Evolutionary conservation across 768 basidiomycete species (phyloP).

Genomic region (Phanerodontia chrysosporium): DNA sequence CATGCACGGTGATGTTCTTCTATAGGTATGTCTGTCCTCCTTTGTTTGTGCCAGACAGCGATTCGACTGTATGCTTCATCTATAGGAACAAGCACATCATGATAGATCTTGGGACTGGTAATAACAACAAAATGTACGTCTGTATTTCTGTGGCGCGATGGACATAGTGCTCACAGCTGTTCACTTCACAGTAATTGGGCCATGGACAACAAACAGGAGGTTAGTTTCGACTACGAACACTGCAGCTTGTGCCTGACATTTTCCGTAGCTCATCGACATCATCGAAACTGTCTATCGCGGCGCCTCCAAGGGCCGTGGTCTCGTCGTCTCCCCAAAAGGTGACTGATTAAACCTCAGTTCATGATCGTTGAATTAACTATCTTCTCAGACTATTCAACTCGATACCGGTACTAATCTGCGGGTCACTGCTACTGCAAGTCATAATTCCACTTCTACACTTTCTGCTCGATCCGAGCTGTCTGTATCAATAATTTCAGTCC

Average conservation of each 20-base stretch:
- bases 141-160: not conserved
- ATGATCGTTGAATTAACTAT: not conserved
- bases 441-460: no score
- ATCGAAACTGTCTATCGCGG: slow-evolving; percentile 98
- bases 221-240: slow-evolving; percentile 32
- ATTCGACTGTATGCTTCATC: not conserved
- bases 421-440: no score
- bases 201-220: slow-evolving; percentile 98
- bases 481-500: no score
- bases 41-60: not conserved
- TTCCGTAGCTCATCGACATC: slow-evolving; percentile 84
- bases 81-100: slow-evolving; percentile 96
- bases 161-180: not conserved
- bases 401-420: slow-evolving; percentile 60
- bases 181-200: slow-evolving; percentile 83
- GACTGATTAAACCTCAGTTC: slow-evolving; percentile 20
- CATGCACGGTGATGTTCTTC: slow-evolving; percentile 98
- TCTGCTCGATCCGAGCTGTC: no score
- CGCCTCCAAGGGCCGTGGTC: slow-evolving; percentile 95
- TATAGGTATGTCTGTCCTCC: slow-evolving; percentile 69
- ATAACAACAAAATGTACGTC: slow-evolving; percentile 97
- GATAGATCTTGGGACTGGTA: slow-evolving; percentile 99
- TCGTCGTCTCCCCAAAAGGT: slow-evolving; percentile 97
- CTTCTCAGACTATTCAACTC: slow-evolving; percentile 69
- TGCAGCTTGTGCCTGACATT: not conserved